Evolutionary conservation across 768 basidiomycete species (phyloP).

Genomic region (Rhodotorula toruloides): DNA sequence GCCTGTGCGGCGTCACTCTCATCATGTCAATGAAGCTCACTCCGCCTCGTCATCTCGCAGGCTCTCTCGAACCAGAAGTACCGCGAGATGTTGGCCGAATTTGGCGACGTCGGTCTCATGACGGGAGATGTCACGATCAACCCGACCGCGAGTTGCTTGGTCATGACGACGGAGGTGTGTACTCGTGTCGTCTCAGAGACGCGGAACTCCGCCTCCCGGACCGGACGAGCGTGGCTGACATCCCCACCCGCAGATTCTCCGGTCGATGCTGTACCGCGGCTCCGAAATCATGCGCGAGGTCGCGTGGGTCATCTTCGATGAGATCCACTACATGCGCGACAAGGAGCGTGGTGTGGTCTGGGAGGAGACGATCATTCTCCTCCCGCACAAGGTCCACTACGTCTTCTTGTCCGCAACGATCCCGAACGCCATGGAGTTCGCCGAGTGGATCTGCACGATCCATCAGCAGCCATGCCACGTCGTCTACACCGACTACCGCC

Average conservation of each 20-base stretch:
- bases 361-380: slow-evolving; percentile 97
- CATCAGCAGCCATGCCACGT: slow-evolving; percentile 98
- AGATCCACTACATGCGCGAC: slow-evolving; percentile 99
- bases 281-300: slow-evolving; percentile 99
- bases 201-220: not conserved
- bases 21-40: not conserved
- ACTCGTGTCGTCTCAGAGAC: not conserved
- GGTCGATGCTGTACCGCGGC: slow-evolving; percentile 97
- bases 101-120: slow-evolving; percentile 98
- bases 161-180: slow-evolving; percentile 96
- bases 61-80: slow-evolving; percentile 98
- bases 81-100: slow-evolving; percentile 92
- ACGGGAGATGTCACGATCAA: slow-evolving; percentile 99
- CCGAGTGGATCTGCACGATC: slow-evolving; percentile 96
- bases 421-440: slow-evolving; percentile 98
- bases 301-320: slow-evolving; percentile 99
- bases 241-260: slow-evolving; percentile 66
- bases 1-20: not conserved
- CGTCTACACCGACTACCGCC: slow-evolving; percentile 98
- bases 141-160: slow-evolving; percentile 89
- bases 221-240: not conserved
- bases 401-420: slow-evolving; percentile 99
- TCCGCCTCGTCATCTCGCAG: slow-evolving; percentile 51
- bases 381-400: slow-evolving; percentile 92
- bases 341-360: slow-evolving; percentile 97